Evolutionary conservation across 148 eudicot species (phyloP).

Genomic region (Rhododendron simsii): DNA sequence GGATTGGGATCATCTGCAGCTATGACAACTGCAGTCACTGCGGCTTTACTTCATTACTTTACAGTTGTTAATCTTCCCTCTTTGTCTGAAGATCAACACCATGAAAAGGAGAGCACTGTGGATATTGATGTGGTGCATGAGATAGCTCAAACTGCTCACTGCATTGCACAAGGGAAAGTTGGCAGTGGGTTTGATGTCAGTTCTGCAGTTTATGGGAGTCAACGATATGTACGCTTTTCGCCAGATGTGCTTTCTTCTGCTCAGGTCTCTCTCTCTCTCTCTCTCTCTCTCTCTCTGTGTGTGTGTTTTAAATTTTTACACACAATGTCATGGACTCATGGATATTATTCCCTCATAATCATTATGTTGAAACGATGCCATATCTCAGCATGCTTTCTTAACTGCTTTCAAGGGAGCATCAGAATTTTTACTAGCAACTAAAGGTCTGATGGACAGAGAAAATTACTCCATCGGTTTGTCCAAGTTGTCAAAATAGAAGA

Average conservation of each 20-base stretch:
- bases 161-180: slow-evolving; percentile 98
- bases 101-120: slow-evolving; percentile 18
- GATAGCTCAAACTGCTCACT: slow-evolving; percentile 56
- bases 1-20: slow-evolving; percentile 99
- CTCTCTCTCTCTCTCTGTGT: background rate
- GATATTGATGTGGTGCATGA: slow-evolving; percentile 57
- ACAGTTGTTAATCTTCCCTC: slow-evolving; percentile 66
- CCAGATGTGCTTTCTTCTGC: slow-evolving; percentile 91
- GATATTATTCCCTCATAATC: background rate
- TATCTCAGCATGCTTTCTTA: background rate
- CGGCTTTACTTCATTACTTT: slow-evolving; percentile 91
- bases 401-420: background rate
- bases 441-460: background rate
- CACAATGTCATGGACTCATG: background rate
- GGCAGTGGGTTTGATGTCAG: slow-evolving; percentile 99
- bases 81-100: slow-evolving; percentile 22
- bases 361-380: background rate
- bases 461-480: background rate
- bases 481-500: background rate
- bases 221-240: slow-evolving; percentile 93
- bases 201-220: slow-evolving; percentile 99
- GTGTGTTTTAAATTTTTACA: background rate
- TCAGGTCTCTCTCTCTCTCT: slow-evolving; percentile 54
- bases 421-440: background rate
- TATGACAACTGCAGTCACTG: slow-evolving; percentile 98